Evolutionary conservation across 768 basidiomycete genomes (phyloP).

Genomic region (Omphalotus guepiniiformis): DNA sequence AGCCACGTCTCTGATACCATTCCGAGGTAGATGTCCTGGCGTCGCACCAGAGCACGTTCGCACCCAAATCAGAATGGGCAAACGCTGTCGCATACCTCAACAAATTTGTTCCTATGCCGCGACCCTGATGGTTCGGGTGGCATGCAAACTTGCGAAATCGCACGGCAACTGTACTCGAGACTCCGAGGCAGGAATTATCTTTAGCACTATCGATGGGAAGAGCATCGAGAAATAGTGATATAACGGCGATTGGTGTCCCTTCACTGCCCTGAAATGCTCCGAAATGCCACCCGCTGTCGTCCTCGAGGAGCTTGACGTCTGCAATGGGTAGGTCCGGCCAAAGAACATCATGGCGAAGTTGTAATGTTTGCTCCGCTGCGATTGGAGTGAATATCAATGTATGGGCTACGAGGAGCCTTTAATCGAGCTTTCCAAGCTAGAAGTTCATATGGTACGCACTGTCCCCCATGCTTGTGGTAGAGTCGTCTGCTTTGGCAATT

Average conservation of each 20-base stretch:
- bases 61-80: constrained; percentile 36
- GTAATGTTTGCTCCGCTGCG: constrained; percentile 38
- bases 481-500: too few relatives aligned
- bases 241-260: constrained; percentile 43
- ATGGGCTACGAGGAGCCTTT: background rate
- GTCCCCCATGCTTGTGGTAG: too few relatives aligned
- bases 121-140: constrained; percentile 43
- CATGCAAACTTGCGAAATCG: constrained; percentile 65
- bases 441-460: too few relatives aligned
- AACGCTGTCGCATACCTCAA: constrained; percentile 36
- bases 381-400: constrained; percentile 20
- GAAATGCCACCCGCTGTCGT: constrained; percentile 46
- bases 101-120: constrained; percentile 48
- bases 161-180: constrained; percentile 17
- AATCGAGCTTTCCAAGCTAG: background rate
- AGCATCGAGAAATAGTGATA: constrained; percentile 51
- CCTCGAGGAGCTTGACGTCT: constrained; percentile 49
- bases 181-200: constrained; percentile 7
- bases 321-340: constrained; percentile 50
- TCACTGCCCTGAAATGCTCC: constrained; percentile 45
- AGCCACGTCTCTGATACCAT: constrained; percentile 54
- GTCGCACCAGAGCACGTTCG: constrained; percentile 53
- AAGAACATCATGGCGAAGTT: constrained; percentile 52
- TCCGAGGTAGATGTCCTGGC: constrained; percentile 38
- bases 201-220: constrained; percentile 28